phyloP scores from a whole-genome alignment of 139 green algal genomes.

The Chlamydomonas asymmetrica region DNA sequence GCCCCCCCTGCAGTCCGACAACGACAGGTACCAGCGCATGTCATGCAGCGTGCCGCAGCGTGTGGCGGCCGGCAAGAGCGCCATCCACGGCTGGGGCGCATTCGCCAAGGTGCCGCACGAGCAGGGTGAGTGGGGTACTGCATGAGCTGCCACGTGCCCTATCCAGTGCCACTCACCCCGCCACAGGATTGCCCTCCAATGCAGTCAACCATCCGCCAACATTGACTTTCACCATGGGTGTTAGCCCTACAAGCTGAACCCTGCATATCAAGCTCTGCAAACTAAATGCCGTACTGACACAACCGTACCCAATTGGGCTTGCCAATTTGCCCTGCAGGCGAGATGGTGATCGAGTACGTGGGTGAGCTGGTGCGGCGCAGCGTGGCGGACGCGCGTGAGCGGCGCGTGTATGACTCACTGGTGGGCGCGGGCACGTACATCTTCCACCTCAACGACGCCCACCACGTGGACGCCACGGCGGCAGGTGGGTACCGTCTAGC shows the following conservation, averaged over 20 bases:
- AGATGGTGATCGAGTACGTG: slow-evolving; percentile 64
- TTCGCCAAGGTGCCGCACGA: slow-evolving; percentile 66
- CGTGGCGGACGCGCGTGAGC: slow-evolving; percentile 52
- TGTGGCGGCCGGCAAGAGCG: slow-evolving; percentile 72
- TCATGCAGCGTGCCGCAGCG: slow-evolving; percentile 18
- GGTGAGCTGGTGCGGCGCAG: slow-evolving; percentile 51
- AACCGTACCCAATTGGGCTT: no score
- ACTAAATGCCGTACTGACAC: no score
- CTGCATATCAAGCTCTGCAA: no score
- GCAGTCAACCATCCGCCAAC: no score
- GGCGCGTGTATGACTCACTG: slow-evolving; percentile 66
- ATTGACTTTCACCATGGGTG: no score
- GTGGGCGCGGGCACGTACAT: slow-evolving; percentile 81
- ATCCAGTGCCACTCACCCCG: no score
- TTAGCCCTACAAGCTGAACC: no score
- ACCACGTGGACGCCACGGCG: slow-evolving; percentile 69
- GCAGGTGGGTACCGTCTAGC: no score
- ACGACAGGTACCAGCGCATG: slow-evolving; percentile 53
- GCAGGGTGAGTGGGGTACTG: slow-evolving; percentile 42
- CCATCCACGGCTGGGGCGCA: slow-evolving; percentile 82
- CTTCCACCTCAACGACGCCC: slow-evolving; percentile 64
- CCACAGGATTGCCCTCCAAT: no score
- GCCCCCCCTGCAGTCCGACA: slow-evolving; percentile 9
- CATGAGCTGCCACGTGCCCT: background rate
- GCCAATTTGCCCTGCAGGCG: slow-evolving; percentile 30